These are phyloP conservation scores for Gymnopus androsaceus DNA, from an alignment of 1,284 basidiomycete genomes.

Conservation along the genomic window DNA sequence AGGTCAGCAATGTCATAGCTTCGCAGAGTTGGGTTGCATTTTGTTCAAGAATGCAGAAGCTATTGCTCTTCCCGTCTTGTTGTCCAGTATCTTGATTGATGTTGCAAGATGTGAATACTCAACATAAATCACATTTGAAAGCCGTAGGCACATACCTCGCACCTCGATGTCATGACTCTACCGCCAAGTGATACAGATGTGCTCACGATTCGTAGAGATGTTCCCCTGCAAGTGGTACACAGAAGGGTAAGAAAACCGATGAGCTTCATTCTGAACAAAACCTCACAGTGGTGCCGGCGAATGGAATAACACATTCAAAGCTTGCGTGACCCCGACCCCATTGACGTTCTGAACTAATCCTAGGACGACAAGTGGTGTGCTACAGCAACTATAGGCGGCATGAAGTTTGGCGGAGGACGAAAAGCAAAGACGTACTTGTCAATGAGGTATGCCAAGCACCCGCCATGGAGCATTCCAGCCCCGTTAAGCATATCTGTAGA, in stretches of 20 bases:
- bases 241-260: background rate
- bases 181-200: slow-evolving; percentile 66
- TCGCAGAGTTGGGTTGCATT: slow-evolving; percentile 59
- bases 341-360: slow-evolving; percentile 61
- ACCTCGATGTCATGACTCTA: slow-evolving; percentile 66
- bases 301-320: slow-evolving; percentile 67
- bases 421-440: slow-evolving; percentile 54
- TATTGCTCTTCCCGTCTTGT: slow-evolving; percentile 52
- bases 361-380: slow-evolving; percentile 64
- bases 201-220: slow-evolving; percentile 56
- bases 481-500: slow-evolving; percentile 68
- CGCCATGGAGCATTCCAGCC: slow-evolving; percentile 71
- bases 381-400: slow-evolving; percentile 51
- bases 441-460: slow-evolving; percentile 68
- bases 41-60: slow-evolving; percentile 68
- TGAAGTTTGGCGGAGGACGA: background rate
- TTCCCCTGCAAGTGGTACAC: slow-evolving; percentile 42
- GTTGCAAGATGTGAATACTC: slow-evolving; percentile 14
- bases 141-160: slow-evolving; percentile 47
- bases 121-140: slow-evolving; percentile 5
- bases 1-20: no score
- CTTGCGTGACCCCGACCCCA: slow-evolving; percentile 72
- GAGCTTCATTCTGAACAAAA: no score
- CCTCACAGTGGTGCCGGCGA: slow-evolving; percentile 63
- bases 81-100: slow-evolving; percentile 53